Evolutionary conservation across 768 basidiomycete species (phyloP).

Genomic region (Lentinula aciculospora): DNA sequence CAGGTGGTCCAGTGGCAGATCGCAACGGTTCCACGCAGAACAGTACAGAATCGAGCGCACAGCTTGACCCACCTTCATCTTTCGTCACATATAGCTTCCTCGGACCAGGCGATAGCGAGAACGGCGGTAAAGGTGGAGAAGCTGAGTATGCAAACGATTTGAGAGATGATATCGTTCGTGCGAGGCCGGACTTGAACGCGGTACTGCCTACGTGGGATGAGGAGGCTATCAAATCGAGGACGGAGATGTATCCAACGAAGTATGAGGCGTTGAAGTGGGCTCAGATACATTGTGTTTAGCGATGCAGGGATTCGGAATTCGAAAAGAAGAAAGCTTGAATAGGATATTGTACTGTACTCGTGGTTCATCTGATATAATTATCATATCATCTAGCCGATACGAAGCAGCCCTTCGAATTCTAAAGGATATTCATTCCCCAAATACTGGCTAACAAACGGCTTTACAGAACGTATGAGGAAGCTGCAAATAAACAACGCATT

Average conservation of each 20-base stretch:
- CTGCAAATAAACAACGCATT: too few species aligned
- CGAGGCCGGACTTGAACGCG: neutral
- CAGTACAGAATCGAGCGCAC: neutral
- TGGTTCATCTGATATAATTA: too few species aligned
- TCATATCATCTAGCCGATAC: too few species aligned
- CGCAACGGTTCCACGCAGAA: too few species aligned
- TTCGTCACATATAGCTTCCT: conserved; percentile 30
- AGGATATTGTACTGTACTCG: too few species aligned
- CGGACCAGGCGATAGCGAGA: conserved; percentile 8
- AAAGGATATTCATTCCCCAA: too few species aligned
- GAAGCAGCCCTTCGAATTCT: too few species aligned
- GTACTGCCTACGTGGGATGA: neutral
- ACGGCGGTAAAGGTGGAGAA: conserved; percentile 17
- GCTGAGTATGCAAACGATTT: conserved; percentile 27
- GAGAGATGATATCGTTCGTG: conserved; percentile 23
- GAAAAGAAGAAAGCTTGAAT: neutral
- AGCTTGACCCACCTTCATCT: conserved; percentile 17
- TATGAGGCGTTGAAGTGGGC: conserved; percentile 8
- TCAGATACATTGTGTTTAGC: neutral
- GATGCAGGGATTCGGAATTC: too few species aligned
- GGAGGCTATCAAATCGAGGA: neutral
- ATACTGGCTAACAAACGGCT: too few species aligned
- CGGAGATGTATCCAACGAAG: conserved; percentile 2
- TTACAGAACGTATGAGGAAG: too few species aligned
- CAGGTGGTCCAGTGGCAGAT: neutral